These are phyloP conservation scores for Kwoniella dendrophila DNA, from an alignment of 768 basidiomycete genomes.

Conservation along the genomic window DNA sequence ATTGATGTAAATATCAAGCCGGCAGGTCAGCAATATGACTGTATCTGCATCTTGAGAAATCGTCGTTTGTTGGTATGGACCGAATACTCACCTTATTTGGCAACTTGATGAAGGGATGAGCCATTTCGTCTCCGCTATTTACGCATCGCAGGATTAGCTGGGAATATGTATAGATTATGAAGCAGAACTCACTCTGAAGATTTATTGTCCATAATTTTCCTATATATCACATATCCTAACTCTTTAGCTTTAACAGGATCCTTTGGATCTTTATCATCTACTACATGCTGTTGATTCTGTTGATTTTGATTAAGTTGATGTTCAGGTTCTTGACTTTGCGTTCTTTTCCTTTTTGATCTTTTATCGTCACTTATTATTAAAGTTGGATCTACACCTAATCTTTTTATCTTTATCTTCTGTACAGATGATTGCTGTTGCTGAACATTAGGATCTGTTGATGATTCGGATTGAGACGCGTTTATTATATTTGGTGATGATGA, in stretches of 20 bases:
- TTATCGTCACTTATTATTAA: conserved; percentile 36
- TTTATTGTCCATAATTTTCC: conserved; percentile 39
- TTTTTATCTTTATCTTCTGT: conserved; percentile 22
- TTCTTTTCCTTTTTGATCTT: conserved; percentile 38
- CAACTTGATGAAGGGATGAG: conserved; percentile 47
- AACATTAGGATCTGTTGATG: no score
- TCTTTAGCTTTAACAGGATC: conserved; percentile 39
- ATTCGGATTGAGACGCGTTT: conserved; percentile 6
- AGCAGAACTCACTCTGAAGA: conserved; percentile 37
- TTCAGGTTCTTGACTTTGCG: conserved; percentile 34
- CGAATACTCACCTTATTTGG: conserved; percentile 40
- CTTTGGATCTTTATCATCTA: conserved; percentile 36
- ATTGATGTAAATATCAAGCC: neutral
- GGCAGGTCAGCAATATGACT: no score
- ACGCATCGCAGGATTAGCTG: conserved; percentile 2
- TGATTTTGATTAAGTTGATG: no score
- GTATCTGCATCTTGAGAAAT: neutral
- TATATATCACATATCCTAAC: conserved; percentile 41
- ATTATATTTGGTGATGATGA: conserved; percentile 4
- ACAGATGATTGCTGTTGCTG: no score
- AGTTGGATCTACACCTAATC: conserved; percentile 39
- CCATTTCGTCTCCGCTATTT: conserved; percentile 34
- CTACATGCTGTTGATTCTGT: neutral
- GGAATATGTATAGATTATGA: neutral
- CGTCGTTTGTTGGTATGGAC: neutral